Evolutionary conservation across 768 basidiomycete genomes (phyloP), one percentile per base, ranked within the genome.

Genomic region (Suillus ampliporus): DNA sequence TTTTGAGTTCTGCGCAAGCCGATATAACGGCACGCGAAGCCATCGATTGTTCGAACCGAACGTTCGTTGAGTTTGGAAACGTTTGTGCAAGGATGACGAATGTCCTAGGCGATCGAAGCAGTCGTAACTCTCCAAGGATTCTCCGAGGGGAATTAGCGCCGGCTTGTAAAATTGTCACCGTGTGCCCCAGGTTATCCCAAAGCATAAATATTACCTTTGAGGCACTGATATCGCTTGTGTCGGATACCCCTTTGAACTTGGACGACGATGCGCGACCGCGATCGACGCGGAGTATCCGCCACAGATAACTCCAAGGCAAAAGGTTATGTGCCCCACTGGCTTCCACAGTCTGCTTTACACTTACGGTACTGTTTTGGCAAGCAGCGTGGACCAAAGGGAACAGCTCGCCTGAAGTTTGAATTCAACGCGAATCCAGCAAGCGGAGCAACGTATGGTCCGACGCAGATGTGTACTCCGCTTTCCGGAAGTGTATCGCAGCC

Each of bases 351-450:
- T 15, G 8, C 15, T 28, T 17, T 15, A 46, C 47, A 31, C 31
- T 31, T 31, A 31, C 6, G 17, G 48, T 28, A 17, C 4, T 17
- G 5, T 31, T 28, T 17, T 26, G 48, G 26, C 48, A 50, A 50
- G 28, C 4, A 17, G 48, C 35, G 37, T n/a, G 8, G 17, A 38
- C 14, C n/a, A 15, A 37, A 14, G 8, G 14, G 13, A 19, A 31
- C n/a, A 52, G 4, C 34, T 47, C 23, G 13, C 14, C 14, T 53
- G 34, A 17, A 6, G 35, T 54, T 54, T 17, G 53, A 38, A 19
- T 54, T 15, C 23, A 26, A 54, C 53, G 53, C 38, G 35, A 54
- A 54, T 26, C 9, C 53, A 26, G 23, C 31, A 54, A 54, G 17
- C 15, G 53, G 53, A 37, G 21, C 35, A 54, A 54, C 4, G 37